These are phyloP conservation scores for Backusella luteola DNA, from an alignment of 192 early-diverging fungal genomes.

Conservation along the genomic window DNA sequence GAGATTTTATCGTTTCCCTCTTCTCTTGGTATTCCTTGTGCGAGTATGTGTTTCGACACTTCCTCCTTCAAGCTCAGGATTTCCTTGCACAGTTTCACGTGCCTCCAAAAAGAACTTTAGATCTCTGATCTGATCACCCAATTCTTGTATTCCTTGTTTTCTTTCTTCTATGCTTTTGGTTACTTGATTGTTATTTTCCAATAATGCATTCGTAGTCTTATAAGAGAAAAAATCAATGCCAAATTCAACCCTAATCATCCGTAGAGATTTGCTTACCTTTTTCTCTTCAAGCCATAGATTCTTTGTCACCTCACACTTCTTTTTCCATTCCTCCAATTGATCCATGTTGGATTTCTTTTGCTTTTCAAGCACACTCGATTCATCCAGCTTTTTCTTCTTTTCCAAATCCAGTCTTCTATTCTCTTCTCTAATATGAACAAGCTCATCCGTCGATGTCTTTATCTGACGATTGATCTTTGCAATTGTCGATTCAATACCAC, in stretches of 20 bases:
- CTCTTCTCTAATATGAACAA: neutral
- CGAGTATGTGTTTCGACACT: conserved; percentile 13
- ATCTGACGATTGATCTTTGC: conserved; percentile 38
- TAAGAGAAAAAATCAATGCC: neutral
- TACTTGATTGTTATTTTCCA: conserved; percentile 63
- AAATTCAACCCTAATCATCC: neutral
- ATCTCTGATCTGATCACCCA: conserved; percentile 88
- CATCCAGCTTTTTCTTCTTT: neutral
- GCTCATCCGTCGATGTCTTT: neutral
- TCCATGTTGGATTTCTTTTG: conserved; percentile 49
- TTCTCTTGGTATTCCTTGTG: neutral
- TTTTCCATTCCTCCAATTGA: conserved; percentile 59
- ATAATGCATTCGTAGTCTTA: conserved; percentile 34
- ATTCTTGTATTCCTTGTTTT: conserved; percentile 60
- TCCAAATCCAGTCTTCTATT: neutral
- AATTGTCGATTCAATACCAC: conserved; percentile 50
- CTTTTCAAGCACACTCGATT: conserved; percentile 29
- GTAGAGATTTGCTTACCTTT: conserved; percentile 42
- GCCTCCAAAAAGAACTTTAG: conserved; percentile 88
- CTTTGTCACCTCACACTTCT: conserved; percentile 49
- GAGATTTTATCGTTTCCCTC: neutral
- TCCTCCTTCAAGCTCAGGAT: conserved; percentile 21
- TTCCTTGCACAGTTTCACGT: conserved; percentile 43
- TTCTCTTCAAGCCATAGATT: conserved; percentile 71
- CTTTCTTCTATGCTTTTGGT: conserved; percentile 53